Base-by-base conservation (phyloP, 352 stramenopile genomes). In the Globisporangium lucens region DNA sequence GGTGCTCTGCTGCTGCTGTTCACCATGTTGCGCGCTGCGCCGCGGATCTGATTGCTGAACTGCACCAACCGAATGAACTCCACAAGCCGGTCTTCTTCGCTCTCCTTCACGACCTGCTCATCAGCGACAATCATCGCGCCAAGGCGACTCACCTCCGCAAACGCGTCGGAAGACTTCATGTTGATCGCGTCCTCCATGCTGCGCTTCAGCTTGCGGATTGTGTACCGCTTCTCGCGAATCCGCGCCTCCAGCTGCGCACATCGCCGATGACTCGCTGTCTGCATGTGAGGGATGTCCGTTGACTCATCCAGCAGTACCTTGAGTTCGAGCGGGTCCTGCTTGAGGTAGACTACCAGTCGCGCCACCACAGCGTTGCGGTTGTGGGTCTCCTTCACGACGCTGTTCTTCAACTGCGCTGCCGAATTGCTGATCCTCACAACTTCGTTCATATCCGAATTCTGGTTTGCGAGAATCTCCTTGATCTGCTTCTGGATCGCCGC, bases 181-280 rank as follows among this genome's bases (percentile, higher is more conserved):
- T 59, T 75, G 36, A 94, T 80, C n/a, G 83, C 62, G 9, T 90
- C 78, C 38, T 88, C 76, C 78, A 94, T 79, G 2, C 86, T 66
- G 27, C 67, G 72, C 59, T 89, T 80, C 53, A 80, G 70, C 47
- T 35, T 66, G 5, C 71, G 61, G 6, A 92, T 70, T 15, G 61
- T 66, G 27, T 65, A 52, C 27, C 75, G 57, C 20, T 82, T 82
- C 1, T 72, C 63, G 27, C 66, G 68, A 51, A 94, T 87, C 22
- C 47, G 61, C 2, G 74, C 72, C 56, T 90, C 75, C 0, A 85
- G 22, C 10, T 68, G 68, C 9, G 75, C 77, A 43, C 83, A 90
- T 4, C 80, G 78, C 1, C 74, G 74, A 57, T 94, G 85, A 43
- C 75, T 81, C 13, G 79, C 68, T 1, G 63, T 56, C 65, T 89